Evolutionary conservation across 345 rosid genomes (phyloP).

Genomic region (Cardamine occulta): DNA sequence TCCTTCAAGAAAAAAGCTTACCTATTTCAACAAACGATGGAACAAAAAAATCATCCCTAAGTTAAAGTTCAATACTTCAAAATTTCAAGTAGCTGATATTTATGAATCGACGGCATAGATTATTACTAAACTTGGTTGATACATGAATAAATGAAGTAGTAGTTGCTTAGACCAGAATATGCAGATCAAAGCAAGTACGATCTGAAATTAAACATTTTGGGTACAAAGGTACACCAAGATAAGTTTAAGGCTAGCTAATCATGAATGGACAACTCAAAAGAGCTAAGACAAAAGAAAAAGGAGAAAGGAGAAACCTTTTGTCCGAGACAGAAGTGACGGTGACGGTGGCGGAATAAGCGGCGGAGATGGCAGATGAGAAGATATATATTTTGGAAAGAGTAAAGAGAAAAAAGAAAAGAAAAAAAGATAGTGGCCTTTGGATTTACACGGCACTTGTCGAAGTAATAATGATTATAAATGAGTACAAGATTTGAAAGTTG

Average conservation of each 20-base stretch:
- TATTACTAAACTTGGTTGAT: neutral
- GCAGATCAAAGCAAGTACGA: neutral
- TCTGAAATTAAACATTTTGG: conserved; percentile 17
- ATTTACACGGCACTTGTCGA: conserved; percentile 11
- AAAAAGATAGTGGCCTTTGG: neutral
- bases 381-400: neutral
- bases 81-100: neutral
- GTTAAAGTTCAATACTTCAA: neutral
- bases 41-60: neutral
- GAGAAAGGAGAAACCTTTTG: conserved; percentile 14
- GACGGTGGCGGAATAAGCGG: conserved; percentile 9
- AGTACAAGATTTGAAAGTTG: conserved; percentile 17
- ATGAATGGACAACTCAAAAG: neutral
- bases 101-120: neutral
- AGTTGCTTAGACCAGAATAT: neutral
- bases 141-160: neutral
- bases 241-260: neutral
- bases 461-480: neutral
- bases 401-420: neutral
- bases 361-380: conserved; percentile 13
- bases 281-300: neutral
- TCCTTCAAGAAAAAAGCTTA: neutral
- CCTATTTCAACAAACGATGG: conserved; percentile 1
- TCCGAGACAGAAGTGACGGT: neutral
- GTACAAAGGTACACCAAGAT: neutral